These are phyloP conservation scores for Penicillium sp. DNA, from an alignment of 2,329 filamentous ascomycete species.

Conservation along the genomic window DNA sequence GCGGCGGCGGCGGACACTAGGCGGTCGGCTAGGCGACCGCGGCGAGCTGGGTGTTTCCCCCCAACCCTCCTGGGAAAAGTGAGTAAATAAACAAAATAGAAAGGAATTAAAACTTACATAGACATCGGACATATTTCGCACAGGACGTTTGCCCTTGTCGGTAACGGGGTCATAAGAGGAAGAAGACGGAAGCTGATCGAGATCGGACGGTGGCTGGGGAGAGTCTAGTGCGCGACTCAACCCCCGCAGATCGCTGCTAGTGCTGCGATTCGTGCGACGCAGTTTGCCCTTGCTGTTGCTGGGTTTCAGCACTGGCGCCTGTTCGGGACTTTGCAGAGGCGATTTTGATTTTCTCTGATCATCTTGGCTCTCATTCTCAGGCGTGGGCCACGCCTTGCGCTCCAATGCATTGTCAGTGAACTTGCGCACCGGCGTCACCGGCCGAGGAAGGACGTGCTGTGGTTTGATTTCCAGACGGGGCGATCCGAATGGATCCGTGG, in stretches of 20 bases:
- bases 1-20: slow-evolving; percentile 92
- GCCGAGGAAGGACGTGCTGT: slow-evolving; percentile 34
- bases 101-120: slow-evolving; percentile 61
- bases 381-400: slow-evolving; percentile 30
- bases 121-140: slow-evolving; percentile 85
- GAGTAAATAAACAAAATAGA: slow-evolving; percentile 27
- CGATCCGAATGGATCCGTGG: slow-evolving; percentile 32
- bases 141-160: slow-evolving; percentile 79
- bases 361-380: slow-evolving; percentile 21
- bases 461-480: slow-evolving; percentile 40
- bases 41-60: slow-evolving; percentile 81
- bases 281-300: slow-evolving; percentile 55
- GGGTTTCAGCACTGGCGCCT: slow-evolving; percentile 29
- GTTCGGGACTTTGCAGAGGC: slow-evolving; percentile 30
- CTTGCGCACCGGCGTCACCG: slow-evolving; percentile 29
- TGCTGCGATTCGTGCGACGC: slow-evolving; percentile 60
- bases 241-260: slow-evolving; percentile 72
- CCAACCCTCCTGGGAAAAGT: slow-evolving; percentile 69
- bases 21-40: slow-evolving; percentile 85
- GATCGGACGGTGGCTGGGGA: slow-evolving; percentile 32
- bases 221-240: slow-evolving; percentile 51
- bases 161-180: slow-evolving; percentile 67
- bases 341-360: slow-evolving; percentile 25
- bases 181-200: slow-evolving; percentile 44
- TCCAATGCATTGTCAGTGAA: slow-evolving; percentile 33